phyloP scores from a whole-genome alignment of 139 green algal genomes.

The Closterium sp. region DNA sequence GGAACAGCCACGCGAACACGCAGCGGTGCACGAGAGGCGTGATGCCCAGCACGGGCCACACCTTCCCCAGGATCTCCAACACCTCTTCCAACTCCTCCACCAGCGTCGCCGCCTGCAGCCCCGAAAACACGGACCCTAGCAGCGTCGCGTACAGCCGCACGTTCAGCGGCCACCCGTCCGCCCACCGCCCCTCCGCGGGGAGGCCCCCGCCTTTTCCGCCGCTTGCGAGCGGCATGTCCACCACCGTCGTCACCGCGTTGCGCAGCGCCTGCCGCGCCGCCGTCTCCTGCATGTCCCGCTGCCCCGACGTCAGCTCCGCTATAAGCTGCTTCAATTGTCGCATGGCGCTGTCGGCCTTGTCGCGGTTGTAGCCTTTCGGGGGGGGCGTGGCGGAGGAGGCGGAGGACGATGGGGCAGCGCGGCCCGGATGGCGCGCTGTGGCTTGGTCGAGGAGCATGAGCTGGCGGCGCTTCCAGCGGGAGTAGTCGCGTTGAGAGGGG shows the following conservation, averaged over 20 bases:
- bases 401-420: background rate
- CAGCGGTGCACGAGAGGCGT: constrained; percentile 18
- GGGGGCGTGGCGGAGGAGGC: background rate
- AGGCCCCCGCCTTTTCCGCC: background rate
- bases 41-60: constrained; percentile 37
- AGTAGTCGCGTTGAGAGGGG: constrained; percentile 24
- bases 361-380: background rate
- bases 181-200: constrained; percentile 20
- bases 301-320: background rate
- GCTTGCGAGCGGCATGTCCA: background rate
- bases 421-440: background rate
- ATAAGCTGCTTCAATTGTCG: background rate
- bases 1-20: constrained; percentile 42
- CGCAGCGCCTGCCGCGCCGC: constrained; percentile 15
- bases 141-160: constrained; percentile 40
- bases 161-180: constrained; percentile 36
- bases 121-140: constrained; percentile 32
- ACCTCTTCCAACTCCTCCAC: constrained; percentile 38
- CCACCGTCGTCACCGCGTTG: background rate
- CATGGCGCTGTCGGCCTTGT: background rate
- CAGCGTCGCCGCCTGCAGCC: background rate
- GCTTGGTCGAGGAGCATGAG: constrained; percentile 35
- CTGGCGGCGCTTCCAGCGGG: constrained; percentile 34
- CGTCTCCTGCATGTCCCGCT: constrained; percentile 16
- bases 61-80: constrained; percentile 30